A percentile compares a stretch with the other conserved stretches of the same genome.
These are phyloP conservation scores for Globisporangium yorkense DNA, from an alignment of 352 stramenopile genomes.

Conservation along the genomic window DNA sequence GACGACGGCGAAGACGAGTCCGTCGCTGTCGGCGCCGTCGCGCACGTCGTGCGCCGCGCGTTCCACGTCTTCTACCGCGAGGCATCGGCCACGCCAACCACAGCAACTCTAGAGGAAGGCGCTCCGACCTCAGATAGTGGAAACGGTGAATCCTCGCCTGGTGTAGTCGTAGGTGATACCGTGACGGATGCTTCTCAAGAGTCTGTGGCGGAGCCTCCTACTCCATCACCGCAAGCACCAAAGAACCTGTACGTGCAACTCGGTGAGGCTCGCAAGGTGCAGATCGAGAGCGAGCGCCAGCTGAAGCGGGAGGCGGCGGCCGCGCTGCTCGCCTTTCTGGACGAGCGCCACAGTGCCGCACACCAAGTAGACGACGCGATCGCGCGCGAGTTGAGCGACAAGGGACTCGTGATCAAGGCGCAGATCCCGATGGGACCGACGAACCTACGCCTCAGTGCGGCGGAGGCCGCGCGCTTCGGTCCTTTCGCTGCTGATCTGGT, in stretches of 20 bases:
- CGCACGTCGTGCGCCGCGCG: slow-evolving; percentile 67
- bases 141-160: background rate
- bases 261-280: slow-evolving; percentile 26
- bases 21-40: slow-evolving; percentile 63
- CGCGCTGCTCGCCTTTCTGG: slow-evolving; percentile 42
- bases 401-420: slow-evolving; percentile 63
- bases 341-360: slow-evolving; percentile 37
- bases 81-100: background rate
- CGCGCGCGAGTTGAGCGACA: slow-evolving; percentile 32
- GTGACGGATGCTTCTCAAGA: background rate
- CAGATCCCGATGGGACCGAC: slow-evolving; percentile 72
- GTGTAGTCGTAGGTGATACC: too few species aligned
- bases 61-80: slow-evolving; percentile 53
- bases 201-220: background rate
- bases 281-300: slow-evolving; percentile 24
- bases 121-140: background rate
- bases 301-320: slow-evolving; percentile 25
- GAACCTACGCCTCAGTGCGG: slow-evolving; percentile 34
- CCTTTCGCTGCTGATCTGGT: slow-evolving; percentile 38
- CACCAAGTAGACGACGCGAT: slow-evolving; percentile 31
- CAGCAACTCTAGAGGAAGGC: background rate
- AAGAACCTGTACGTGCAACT: slow-evolving; percentile 30
- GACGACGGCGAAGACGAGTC: slow-evolving; percentile 38
- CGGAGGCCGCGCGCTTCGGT: slow-evolving; percentile 41
- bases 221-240: background rate